Conservation (phyloP, 2,329 filamentous ascomycete species). For the Mollisiaceae sp. region DNA sequence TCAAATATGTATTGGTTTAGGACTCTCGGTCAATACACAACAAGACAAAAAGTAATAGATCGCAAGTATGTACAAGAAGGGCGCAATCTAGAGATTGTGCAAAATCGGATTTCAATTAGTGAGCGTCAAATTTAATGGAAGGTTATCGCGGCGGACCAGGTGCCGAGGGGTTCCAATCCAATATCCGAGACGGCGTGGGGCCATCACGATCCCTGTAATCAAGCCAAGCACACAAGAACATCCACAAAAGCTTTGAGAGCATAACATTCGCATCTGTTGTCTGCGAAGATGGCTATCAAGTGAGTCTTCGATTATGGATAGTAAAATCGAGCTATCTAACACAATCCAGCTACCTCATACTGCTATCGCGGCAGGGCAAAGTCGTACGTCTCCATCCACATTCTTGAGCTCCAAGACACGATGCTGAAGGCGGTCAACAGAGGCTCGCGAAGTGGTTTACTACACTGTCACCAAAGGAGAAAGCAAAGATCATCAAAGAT, state of each 20-base stretch:
- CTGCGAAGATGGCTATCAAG: slow-evolving; percentile 55
- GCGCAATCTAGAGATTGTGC: not conserved
- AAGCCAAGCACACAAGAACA: slow-evolving; percentile 10
- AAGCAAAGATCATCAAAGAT: slow-evolving; percentile 99
- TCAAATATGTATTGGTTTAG: not conserved
- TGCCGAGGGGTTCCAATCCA: not conserved
- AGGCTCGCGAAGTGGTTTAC: slow-evolving; percentile 99
- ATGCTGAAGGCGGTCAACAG: slow-evolving; percentile 54
- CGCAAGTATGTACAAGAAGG: slow-evolving; percentile 8
- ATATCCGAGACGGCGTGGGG: not conserved
- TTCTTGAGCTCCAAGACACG: slow-evolving; percentile 2
- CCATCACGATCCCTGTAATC: not conserved
- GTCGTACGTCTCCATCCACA: slow-evolving; percentile 70
- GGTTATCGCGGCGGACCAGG: slow-evolving; percentile 3
- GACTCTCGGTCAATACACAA: not conserved
- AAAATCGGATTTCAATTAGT: not conserved
- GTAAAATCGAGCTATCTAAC: slow-evolving; percentile 24
- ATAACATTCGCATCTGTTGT: slow-evolving; percentile 12
- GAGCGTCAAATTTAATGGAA: not conserved
- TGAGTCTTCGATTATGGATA: slow-evolving; percentile 41
- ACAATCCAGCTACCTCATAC: slow-evolving; percentile 82
- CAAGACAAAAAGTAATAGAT: not conserved
- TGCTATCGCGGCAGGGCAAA: slow-evolving; percentile 98
- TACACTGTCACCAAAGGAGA: slow-evolving; percentile 94
- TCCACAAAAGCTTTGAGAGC: slow-evolving; percentile 13